These are phyloP conservation scores for Calocybe cyanea DNA, from an alignment of 768 basidiomycete species.

Conservation along the genomic window DNA sequence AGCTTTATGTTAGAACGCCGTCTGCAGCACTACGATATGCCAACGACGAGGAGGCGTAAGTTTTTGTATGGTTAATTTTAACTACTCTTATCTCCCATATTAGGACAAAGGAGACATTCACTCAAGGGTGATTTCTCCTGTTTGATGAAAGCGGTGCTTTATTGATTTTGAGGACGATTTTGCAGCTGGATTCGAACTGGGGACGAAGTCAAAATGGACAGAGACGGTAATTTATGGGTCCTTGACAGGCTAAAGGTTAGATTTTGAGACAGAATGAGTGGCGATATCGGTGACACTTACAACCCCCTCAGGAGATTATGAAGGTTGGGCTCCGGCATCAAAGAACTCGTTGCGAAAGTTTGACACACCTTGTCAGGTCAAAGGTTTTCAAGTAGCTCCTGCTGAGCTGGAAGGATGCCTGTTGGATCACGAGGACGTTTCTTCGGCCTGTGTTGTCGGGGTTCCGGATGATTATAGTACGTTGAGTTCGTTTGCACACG, in stretches of 20 bases:
- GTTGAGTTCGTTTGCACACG: constrained; percentile 10
- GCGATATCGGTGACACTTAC: too few relatives aligned
- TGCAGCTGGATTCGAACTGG: constrained; percentile 66
- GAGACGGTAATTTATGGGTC: constrained; percentile 55
- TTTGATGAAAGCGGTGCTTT: not conserved
- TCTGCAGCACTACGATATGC: constrained; percentile 54
- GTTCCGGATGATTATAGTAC: constrained; percentile 61
- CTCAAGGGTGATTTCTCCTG: constrained; percentile 47
- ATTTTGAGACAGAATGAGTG: constrained; percentile 1
- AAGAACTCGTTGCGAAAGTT: constrained; percentile 17
- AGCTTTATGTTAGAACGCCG: constrained; percentile 53
- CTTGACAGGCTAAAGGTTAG: constrained; percentile 60
- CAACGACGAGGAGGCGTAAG: constrained; percentile 60
- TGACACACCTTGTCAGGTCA: constrained; percentile 35
- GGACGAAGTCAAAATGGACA: constrained; percentile 55
- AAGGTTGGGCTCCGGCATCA: constrained; percentile 22
- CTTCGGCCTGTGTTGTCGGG: constrained; percentile 61
- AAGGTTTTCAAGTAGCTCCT: constrained; percentile 72
- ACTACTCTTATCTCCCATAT: not conserved
- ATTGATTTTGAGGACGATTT: not conserved
- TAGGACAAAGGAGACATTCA: constrained; percentile 67
- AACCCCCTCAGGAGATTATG: constrained; percentile 46
- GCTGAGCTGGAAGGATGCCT: constrained; percentile 69
- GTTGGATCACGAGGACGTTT: constrained; percentile 56
- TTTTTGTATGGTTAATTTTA: constrained; percentile 6